These are phyloP conservation scores for Candida vaughaniae DNA, from an alignment of 805 yeast genomes.

Conservation along the genomic window DNA sequence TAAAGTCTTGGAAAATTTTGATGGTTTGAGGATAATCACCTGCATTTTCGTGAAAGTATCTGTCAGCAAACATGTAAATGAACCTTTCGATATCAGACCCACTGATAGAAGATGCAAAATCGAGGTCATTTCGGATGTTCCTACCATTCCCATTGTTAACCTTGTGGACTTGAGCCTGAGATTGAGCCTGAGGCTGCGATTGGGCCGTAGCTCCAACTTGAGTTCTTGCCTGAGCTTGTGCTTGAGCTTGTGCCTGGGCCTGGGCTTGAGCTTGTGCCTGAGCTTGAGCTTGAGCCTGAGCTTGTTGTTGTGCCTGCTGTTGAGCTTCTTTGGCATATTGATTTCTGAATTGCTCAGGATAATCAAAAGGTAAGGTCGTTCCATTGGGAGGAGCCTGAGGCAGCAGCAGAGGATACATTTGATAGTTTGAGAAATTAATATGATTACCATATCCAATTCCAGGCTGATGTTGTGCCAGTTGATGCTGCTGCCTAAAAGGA, in stretches of 20 bases:
- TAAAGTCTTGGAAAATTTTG: conserved; percentile 43
- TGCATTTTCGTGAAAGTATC: conserved; percentile 39
- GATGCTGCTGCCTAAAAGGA: conserved; percentile 5
- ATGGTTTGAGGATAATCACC: conserved; percentile 44
- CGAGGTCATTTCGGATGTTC: conserved; percentile 1
- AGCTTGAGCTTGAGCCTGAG: conserved; percentile 13
- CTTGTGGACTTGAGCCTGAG: conserved; percentile 10
- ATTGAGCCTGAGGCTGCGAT: conserved; percentile 15
- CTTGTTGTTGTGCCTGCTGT: conserved; percentile 14
- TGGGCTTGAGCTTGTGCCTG: conserved; percentile 16
- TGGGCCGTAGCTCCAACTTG: conserved; percentile 13
- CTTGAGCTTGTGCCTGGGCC: conserved; percentile 16
- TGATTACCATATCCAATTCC: conserved; percentile 1
- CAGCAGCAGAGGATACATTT: conserved; percentile 15
- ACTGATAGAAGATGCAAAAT: conserved; percentile 13
- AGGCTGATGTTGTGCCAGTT: conserved; percentile 8
- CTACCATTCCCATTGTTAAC: background rate
- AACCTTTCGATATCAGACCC: conserved; percentile 40
- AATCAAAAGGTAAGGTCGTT: conserved; percentile 10
- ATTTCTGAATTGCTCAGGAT: conserved; percentile 20
- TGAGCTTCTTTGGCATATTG: conserved; percentile 26
- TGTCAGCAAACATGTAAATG: conserved; percentile 40
- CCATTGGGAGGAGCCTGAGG: conserved; percentile 4
- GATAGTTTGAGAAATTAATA: conserved; percentile 13
- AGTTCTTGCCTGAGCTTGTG: conserved; percentile 12